Percentiles rank a stretch among this genome's conserved stretches.
phyloP scores from a whole-genome alignment of 2,329 filamentous ascomycete genomes.

The Esteya vermicola region DNA sequence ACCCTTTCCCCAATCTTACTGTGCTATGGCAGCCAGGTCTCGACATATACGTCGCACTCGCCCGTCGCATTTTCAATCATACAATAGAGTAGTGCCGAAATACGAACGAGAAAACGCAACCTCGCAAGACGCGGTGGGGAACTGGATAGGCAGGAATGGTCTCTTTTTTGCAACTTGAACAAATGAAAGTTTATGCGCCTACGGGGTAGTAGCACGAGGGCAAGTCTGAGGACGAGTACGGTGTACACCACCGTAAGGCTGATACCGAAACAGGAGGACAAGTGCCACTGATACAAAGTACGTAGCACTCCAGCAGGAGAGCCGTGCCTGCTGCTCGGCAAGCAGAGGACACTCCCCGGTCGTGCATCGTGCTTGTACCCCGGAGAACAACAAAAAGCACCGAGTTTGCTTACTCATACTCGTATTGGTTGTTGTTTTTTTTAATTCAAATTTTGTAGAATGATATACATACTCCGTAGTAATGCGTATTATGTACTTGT shows the following conservation, averaged over 20 bases:
- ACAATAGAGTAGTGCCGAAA: slow-evolving; percentile 4
- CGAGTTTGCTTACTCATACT: no score
- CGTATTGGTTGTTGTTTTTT: no score
- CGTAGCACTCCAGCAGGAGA: not conserved
- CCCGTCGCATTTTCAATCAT: not conserved
- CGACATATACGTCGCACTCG: not conserved
- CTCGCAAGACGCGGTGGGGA: not conserved
- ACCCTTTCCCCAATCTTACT: not conserved
- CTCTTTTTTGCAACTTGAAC: no score
- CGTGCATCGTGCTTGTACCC: not conserved
- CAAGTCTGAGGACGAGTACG: no score
- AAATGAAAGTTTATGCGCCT: not conserved
- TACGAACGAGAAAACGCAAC: slow-evolving; percentile 4
- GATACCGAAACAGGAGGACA: not conserved
- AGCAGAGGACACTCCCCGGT: not conserved
- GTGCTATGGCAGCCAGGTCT: not conserved
- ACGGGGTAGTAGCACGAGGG: not conserved
- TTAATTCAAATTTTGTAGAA: not conserved
- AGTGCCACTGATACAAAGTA: not conserved
- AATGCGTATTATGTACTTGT: no score
- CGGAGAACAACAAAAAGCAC: no score
- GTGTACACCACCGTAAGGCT: not conserved
- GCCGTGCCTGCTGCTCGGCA: not conserved
- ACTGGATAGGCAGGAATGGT: not conserved
- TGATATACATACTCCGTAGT: not conserved